Percentiles rank a stretch among this genome's conserved stretches.
These are phyloP conservation scores for Rhodotorula mucilaginosa DNA, from an alignment of 1,284 basidiomycete genomes.

Conservation along the genomic window DNA sequence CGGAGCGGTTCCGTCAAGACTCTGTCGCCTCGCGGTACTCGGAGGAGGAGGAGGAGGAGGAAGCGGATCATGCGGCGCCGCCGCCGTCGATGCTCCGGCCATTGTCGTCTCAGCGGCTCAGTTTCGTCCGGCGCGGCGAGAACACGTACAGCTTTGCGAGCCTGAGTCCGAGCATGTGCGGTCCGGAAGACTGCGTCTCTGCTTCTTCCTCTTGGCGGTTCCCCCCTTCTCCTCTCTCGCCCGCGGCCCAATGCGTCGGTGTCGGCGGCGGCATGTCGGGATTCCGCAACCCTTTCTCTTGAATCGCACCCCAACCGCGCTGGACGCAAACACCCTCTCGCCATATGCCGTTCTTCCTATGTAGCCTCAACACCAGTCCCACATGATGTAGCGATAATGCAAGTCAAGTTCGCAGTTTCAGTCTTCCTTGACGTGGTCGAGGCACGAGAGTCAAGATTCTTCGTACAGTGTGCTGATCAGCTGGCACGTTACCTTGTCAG, in stretches of 20 bases:
- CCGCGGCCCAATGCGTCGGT: slow-evolving; percentile 1
- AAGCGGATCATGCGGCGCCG: slow-evolving; percentile 2
- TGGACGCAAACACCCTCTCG: no score
- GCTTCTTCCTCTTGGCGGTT: background rate
- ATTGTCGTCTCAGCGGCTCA: background rate
- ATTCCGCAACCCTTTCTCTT: slow-evolving; percentile 31
- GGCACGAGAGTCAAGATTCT: no score
- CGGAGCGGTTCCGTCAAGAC: background rate
- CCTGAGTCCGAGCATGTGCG: background rate
- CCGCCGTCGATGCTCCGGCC: background rate
- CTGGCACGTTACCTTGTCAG: no score
- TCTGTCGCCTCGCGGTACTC: slow-evolving; percentile 19
- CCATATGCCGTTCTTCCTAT: no score
- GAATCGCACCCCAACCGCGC: no score
- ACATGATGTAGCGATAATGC: no score
- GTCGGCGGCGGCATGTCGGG: slow-evolving; percentile 24
- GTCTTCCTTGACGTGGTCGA: no score
- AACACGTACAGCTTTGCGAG: slow-evolving; percentile 10
- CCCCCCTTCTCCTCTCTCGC: background rate
- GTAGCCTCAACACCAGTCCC: no score
- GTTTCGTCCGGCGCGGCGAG: slow-evolving; percentile 6
- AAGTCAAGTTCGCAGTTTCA: no score
- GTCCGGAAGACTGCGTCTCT: background rate
- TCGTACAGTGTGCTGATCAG: no score
- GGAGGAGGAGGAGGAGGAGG: no score